Base-by-base conservation (phyloP, 768 basidiomycete genomes). In the Mycena crocata region DNA sequence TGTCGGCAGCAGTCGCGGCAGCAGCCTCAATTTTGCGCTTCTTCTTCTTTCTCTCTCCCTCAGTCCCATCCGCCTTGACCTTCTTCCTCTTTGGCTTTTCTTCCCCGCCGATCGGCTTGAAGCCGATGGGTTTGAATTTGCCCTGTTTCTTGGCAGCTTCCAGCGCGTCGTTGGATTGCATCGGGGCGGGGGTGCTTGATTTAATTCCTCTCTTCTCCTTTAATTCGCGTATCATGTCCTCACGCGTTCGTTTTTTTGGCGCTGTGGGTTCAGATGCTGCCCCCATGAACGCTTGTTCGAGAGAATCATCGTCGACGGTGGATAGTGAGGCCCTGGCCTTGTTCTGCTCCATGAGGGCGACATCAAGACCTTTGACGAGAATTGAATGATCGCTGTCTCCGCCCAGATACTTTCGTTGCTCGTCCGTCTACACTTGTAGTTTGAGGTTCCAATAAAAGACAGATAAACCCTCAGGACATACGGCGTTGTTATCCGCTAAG, bases 331-430 rank as follows among this genome's bases (percentile, higher is more conserved):
- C 82, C 40, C 90, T 89, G 4, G 91, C 90, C 78, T 90, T 95
- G 68, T 92, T 90, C 71, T 94, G 93, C 73, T 94, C 92, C 19
- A 98, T 83, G 9, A 98, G 86, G 0, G 94, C 91, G 69, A 91
- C 85, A 74, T 98, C 96, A 49, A 98, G 89, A 30, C 94, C 94
- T 74, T 95, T 97, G 44, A 96, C 93, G 14, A 96, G 87, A 62
- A 96, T 86, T 14, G 93, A 90, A 75, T 96, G 95, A 63, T 92
- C 86, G 44, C 89, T 88, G 75, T 97, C 94, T 39, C 94, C 93
- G 21, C 94, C 94, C 7, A 95, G 86, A 75, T 93, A 93, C 62
- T 83, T 84, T 37, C 95, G 84, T 73, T 94, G 87, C 58, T 88
- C 85, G 59, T 93, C 93, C 21, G 94, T 81, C 91, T 93, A 68